Evolutionary conservation across 306 rosid genomes (phyloP), one percentile per base, ranked within the genome.

Genomic region (Heteromeles arbutifolia): DNA sequence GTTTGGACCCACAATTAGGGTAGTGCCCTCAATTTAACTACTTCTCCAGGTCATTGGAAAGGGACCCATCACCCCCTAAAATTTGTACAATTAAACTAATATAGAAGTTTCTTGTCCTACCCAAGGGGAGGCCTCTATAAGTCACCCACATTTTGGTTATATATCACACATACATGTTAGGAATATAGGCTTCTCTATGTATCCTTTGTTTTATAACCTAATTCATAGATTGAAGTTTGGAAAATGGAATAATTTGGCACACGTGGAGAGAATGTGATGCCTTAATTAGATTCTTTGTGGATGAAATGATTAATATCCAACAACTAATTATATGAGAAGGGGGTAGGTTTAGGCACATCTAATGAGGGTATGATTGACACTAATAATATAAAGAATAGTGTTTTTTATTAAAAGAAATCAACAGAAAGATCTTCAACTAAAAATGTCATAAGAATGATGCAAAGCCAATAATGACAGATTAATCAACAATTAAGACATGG

Each of bases 1-100:
- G 79, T 79, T 70, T 59, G 89, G 92, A 83, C 81, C 93, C 88
- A 85, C 81, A 11, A 29, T 75, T 50, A 17, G 21, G 77, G 72
- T 79, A 78, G 77, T 79, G 86, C 75, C 70, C 80, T 79, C 69
- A 70, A 31, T 78, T 21, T 8, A 65, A 73, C 76, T 53, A 48
- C 61, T 74, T 67, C 82, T 57, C 72, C 81, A 82, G 50, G 78
- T 72, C 83, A 56, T 84, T 65, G 74, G 76, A 80, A 76, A 85
- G 69, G 67, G 78, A 70, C 73, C 70, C 78, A 58, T 79, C 75
- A 72, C 18, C 77, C 62, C 72, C 74, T 29, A 19, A 21, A 41
- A 10, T 39, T 21, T 74, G 67, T 70, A 54, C 54, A 75, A 59
- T 39, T 59, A 74, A 65, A 59, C 77, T 74, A 65, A 32, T 65